phyloP scores from a whole-genome alignment of 2,329 filamentous ascomycete genomes.

The Ceratocystis ficicola region DNA sequence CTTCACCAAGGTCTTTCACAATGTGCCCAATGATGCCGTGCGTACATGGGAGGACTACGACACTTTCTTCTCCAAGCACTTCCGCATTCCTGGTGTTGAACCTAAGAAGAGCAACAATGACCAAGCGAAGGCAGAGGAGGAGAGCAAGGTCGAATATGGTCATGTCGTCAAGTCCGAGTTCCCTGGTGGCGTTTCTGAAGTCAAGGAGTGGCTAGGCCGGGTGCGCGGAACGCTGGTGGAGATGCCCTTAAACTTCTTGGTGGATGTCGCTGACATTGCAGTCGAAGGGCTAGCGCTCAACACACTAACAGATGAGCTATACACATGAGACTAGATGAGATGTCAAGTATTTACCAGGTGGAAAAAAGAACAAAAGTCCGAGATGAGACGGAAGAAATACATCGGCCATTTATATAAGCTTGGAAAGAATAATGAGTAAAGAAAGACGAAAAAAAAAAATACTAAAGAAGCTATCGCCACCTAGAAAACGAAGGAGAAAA shows the following conservation, averaged over 20 bases:
- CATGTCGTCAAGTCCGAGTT: conserved; percentile 78
- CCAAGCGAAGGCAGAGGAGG: conserved; percentile 36
- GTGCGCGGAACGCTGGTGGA: conserved; percentile 65
- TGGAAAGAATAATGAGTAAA: no score
- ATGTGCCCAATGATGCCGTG: conserved; percentile 56
- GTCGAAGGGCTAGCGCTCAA: conserved; percentile 66
- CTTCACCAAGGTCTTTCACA: conserved; percentile 73
- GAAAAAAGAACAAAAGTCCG: background rate
- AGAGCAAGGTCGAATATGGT: conserved; percentile 61
- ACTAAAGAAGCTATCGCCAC: no score
- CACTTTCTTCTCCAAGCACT: conserved; percentile 55
- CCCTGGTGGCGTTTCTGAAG: conserved; percentile 55
- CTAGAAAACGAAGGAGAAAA: no score
- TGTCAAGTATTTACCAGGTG: background rate
- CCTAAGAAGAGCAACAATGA: conserved; percentile 31
- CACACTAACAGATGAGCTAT: conserved; percentile 57
- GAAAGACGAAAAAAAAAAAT: no score
- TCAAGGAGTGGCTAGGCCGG: conserved; percentile 56
- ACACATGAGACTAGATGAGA: conserved; percentile 39
- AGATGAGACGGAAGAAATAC: background rate
- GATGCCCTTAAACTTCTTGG: conserved; percentile 83
- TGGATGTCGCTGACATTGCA: conserved; percentile 70
- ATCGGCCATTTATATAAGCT: no score
- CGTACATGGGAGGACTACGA: conserved; percentile 63
- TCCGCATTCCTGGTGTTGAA: conserved; percentile 42